Evolutionary conservation across 2,329 filamentous ascomycete genomes (phyloP).

Genomic region (Huntiella savannae): DNA sequence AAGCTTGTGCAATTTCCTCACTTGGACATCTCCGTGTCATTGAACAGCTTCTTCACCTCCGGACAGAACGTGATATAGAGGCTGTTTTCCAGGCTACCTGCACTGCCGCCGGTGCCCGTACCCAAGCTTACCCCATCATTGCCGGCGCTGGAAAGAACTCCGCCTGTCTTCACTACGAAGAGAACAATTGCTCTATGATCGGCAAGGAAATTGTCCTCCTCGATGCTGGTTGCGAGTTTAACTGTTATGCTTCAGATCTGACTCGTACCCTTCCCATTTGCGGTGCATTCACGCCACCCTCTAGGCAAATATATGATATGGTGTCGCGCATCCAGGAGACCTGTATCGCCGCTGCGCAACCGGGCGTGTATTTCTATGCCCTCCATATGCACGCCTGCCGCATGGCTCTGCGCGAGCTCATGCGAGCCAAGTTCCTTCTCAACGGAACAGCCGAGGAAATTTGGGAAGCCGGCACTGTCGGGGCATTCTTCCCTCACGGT

Average conservation of each 20-base stretch:
- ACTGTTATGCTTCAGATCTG: conserved; percentile 74
- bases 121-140: conserved; percentile 78
- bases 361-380: conserved; percentile 50
- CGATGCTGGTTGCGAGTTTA: conserved; percentile 74
- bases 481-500: conserved; percentile 48
- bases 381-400: conserved; percentile 55
- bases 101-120: conserved; percentile 50
- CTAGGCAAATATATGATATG: conserved; percentile 53
- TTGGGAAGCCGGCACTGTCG: conserved; percentile 30
- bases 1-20: conserved; percentile 63
- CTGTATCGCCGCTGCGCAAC: conserved; percentile 49
- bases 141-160: conserved; percentile 69
- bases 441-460: conserved; percentile 40
- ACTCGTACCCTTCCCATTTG: conserved; percentile 71
- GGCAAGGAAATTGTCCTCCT: conserved; percentile 60
- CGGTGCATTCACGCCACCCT: conserved; percentile 48
- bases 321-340: conserved; percentile 66
- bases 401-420: conserved; percentile 52
- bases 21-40: conserved; percentile 59
- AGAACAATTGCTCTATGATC: conserved; percentile 54
- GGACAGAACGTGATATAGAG: conserved; percentile 69
- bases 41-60: conserved; percentile 38
- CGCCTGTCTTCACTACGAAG: conserved; percentile 68
- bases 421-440: conserved; percentile 51
- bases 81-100: conserved; percentile 58